A percentile compares a stretch with the other conserved stretches of the same genome.
Conservation (phyloP, 495 filamentous ascomycete genomes). For the Hypoxylon fuscum region DNA sequence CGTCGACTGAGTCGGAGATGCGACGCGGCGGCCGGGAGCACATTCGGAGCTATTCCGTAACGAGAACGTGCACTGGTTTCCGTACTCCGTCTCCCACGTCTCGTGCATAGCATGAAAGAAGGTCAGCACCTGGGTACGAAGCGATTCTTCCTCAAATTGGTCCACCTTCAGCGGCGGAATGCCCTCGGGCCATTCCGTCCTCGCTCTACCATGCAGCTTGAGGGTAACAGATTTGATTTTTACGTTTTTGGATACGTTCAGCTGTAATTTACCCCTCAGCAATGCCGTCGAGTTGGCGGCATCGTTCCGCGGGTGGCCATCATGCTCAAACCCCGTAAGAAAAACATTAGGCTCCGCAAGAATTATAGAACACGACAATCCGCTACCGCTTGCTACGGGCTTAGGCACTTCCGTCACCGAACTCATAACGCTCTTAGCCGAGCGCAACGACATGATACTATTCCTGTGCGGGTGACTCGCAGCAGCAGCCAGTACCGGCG, state of each 20-base stretch:
- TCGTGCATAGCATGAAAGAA: slow-evolving; percentile 81
- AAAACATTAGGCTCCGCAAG: slow-evolving; percentile 91
- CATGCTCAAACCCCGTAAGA: slow-evolving; percentile 89
- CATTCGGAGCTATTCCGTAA: slow-evolving; percentile 40
- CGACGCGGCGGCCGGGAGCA: slow-evolving; percentile 24
- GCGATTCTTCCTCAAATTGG: slow-evolving; percentile 79
- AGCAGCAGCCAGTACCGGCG: slow-evolving; percentile 30
- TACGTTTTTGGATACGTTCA: slow-evolving; percentile 85
- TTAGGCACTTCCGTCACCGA: slow-evolving; percentile 65
- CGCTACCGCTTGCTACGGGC: slow-evolving; percentile 77
- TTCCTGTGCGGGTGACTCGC: slow-evolving; percentile 46
- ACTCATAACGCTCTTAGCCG: slow-evolving; percentile 53
- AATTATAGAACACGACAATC: slow-evolving; percentile 74
- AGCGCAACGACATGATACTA: slow-evolving; percentile 56
- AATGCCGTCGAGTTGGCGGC: slow-evolving; percentile 72
- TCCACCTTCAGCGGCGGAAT: slow-evolving; percentile 90
- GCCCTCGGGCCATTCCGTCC: slow-evolving; percentile 97
- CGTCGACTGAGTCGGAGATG: slow-evolving; percentile 34
- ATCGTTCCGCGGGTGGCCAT: slow-evolving; percentile 69
- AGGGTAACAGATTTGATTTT: slow-evolving; percentile 96
- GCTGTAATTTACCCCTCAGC: slow-evolving; percentile 81
- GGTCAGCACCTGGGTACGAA: slow-evolving; percentile 79
- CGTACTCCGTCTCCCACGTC: slow-evolving; percentile 65
- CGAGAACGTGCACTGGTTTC: slow-evolving; percentile 63
- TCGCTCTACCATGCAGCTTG: slow-evolving; percentile 83